Percentiles rank a stretch among this genome's conserved stretches.
phyloP scores from a whole-genome alignment of 2,329 filamentous ascomycete species.

The Metarhizium guizhouense region DNA sequence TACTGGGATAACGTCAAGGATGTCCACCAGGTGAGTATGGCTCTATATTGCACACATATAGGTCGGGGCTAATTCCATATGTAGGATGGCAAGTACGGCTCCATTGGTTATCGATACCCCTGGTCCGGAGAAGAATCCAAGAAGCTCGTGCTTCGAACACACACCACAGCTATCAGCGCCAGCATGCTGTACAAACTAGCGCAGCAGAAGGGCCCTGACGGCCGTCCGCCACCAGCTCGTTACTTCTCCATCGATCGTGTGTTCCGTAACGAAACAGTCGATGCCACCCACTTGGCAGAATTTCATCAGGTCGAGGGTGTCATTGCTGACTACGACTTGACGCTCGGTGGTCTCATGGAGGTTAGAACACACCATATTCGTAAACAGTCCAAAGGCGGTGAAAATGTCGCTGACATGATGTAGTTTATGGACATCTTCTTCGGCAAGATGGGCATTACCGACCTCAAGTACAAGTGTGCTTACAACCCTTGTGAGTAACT shows the following conservation, averaged over 20 bases:
- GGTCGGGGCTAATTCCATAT: background rate
- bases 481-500: slow-evolving; percentile 14
- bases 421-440: slow-evolving; percentile 90
- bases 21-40: slow-evolving; percentile 56
- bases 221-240: slow-evolving; percentile 59
- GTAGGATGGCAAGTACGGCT: slow-evolving; percentile 78
- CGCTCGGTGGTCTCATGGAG: slow-evolving; percentile 82
- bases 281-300: slow-evolving; percentile 92
- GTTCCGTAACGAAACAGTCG: slow-evolving; percentile 95
- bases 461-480: slow-evolving; percentile 90
- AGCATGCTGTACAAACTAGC: slow-evolving; percentile 88
- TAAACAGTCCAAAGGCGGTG: no score
- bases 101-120: slow-evolving; percentile 91
- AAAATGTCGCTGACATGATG: background rate
- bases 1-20: slow-evolving; percentile 85
- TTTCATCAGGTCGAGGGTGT: slow-evolving; percentile 99
- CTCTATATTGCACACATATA: background rate
- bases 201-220: slow-evolving; percentile 65
- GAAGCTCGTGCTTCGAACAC: slow-evolving; percentile 80
- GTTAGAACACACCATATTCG: background rate
- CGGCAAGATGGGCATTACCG: slow-evolving; percentile 80
- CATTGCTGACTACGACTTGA: slow-evolving; percentile 91
- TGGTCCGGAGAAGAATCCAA: slow-evolving; percentile 84
- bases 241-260: slow-evolving; percentile 99
- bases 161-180: slow-evolving; percentile 88